Base-by-base conservation (phyloP, 345 rosid genomes). In the Eucalyptus pumila region DNA sequence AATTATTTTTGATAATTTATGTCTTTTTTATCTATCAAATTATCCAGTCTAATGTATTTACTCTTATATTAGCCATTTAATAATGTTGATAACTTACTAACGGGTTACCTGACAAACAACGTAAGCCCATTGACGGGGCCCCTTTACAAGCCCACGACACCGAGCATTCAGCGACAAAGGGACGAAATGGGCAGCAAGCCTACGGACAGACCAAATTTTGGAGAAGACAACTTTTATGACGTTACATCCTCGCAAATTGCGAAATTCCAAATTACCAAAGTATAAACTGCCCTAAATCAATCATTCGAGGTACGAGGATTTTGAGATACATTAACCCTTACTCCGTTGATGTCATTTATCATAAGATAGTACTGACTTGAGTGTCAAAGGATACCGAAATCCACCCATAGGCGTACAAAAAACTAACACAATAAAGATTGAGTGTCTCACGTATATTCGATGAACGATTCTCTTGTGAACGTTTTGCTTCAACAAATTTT, bases 361-460 rank as follows among this genome's bases (percentile, higher is more conserved):
- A 0, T 0, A 56, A 56, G 1, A 14, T 56, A 0, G 14, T 56
- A 56, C 13, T 1, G 6, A 5, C 6, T 56, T 56, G 30, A 56
- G 62, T 24, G 14, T 56, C 30, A 4, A 56, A 56, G 30, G 62
- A 0, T 24, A 0, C 3, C 0, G 0, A 56, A 56, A 24, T 56
- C 30, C 2, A 54, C 5, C 12, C 0, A 54, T 54, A 54, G 0
- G 9, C 4, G 60, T 54, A 2, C 58, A 21, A 54, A 9, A 9
- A 23, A 0, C 26, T 54, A 54, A 54, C 27, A 2, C 6, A 0
- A 54, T 54, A 54, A 54, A 54, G 3, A 54, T 21, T 1, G 0
- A 23, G 6, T 56, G 8, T 1, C 1, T 0, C 1, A 12, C 1
- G 0, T 56, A 56, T 56, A 9, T 56, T 24, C 3, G 0, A 9